Conservation (phyloP, 208 protist genomes). For the Porcisia hertigi region DNA sequence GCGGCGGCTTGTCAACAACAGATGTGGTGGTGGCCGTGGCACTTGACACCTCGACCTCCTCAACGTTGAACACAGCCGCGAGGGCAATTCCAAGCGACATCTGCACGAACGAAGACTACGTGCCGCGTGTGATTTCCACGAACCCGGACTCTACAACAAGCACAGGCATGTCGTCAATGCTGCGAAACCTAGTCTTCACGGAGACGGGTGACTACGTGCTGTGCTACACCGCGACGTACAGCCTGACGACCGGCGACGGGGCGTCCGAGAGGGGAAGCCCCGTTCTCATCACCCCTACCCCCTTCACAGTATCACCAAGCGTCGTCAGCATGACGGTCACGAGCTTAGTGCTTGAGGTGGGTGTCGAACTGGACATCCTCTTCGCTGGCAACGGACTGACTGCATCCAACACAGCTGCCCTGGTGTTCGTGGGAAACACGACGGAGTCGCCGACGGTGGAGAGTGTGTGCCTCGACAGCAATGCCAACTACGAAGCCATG, state of each 20-base stretch:
- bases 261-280: slow-evolving; percentile 10
- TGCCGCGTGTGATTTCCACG: slow-evolving; percentile 42
- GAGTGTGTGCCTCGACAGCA: slow-evolving; percentile 35
- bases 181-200: slow-evolving; percentile 44
- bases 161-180: slow-evolving; percentile 34
- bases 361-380: slow-evolving; percentile 44
- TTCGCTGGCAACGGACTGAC: slow-evolving; percentile 60
- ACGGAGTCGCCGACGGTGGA: slow-evolving; percentile 25
- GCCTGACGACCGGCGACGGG: slow-evolving; percentile 11
- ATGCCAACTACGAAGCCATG: slow-evolving; percentile 39
- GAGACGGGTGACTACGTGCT: slow-evolving; percentile 63
- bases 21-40: slow-evolving; percentile 70
- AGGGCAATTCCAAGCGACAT: slow-evolving; percentile 58
- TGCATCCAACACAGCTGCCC: slow-evolving; percentile 50
- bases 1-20: slow-evolving; percentile 63
- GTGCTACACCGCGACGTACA: slow-evolving; percentile 59
- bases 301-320: slow-evolving; percentile 62
- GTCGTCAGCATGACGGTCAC: slow-evolving; percentile 50
- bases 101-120: slow-evolving; percentile 69
- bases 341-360: slow-evolving; percentile 39
- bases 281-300: slow-evolving; percentile 42
- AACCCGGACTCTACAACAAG: slow-evolving; percentile 17
- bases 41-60: slow-evolving; percentile 14
- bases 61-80: not conserved
- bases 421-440: slow-evolving; percentile 39